Evolutionary conservation across 441 rosid genomes (phyloP).

Genomic region (Erodium moschatum): DNA sequence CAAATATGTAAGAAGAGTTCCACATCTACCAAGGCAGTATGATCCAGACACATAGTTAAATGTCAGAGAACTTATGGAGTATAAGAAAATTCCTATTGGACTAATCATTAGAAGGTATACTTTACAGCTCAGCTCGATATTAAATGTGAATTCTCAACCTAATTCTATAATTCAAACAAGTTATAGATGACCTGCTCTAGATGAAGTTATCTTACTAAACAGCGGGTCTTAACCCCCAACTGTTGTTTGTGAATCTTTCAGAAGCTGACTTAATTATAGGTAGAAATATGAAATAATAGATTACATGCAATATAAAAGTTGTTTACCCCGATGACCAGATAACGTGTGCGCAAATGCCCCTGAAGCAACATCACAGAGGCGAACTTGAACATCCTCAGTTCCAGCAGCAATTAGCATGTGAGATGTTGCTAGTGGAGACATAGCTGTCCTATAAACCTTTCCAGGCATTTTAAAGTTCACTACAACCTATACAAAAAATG

Average conservation of each 20-base stretch:
- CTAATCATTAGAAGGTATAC: not conserved
- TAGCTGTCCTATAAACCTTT: conserved; percentile 75
- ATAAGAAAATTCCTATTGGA: not conserved
- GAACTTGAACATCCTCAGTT: conserved; percentile 92
- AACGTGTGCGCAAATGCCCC: conserved; percentile 84
- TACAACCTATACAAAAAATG: conserved; percentile 41
- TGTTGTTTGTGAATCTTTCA: not conserved
- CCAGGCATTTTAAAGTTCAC: conserved; percentile 86
- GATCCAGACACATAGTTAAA: not conserved
- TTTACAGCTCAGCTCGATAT: not conserved
- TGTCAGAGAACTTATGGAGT: not conserved
- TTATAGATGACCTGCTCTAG: not conserved
- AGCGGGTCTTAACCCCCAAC: not conserved
- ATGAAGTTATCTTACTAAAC: not conserved
- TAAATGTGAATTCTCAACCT: not conserved
- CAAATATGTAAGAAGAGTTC: not conserved
- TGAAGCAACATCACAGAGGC: conserved; percentile 85
- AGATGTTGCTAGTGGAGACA: conserved; percentile 76
- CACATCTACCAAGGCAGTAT: not conserved
- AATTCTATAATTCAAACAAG: not conserved
- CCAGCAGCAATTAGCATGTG: conserved; percentile 89
- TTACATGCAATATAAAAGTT: conserved; percentile 11
- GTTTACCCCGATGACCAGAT: conserved; percentile 87
- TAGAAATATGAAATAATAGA: conserved; percentile 5
- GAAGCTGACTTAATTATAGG: not conserved